Percentiles rank a stretch among this genome's conserved stretches.
phyloP scores from a whole-genome alignment of 2,329 filamentous ascomycete species.

The Blastomyces parvus region DNA sequence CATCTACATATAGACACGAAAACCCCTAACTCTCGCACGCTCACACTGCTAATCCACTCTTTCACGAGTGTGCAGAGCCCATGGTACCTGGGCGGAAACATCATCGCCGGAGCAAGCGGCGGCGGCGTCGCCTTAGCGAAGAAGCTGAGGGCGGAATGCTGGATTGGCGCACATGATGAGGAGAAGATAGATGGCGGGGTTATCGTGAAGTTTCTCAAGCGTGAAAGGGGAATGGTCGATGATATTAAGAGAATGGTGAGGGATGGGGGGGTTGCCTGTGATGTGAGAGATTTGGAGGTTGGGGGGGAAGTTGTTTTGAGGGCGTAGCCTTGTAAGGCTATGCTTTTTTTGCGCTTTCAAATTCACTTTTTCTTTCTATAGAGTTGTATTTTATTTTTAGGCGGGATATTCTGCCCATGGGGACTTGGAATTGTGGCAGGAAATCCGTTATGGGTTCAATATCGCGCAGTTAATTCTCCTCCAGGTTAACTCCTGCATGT shows the following conservation, averaged over 20 bases:
- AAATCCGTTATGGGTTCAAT: no score
- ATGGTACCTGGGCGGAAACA: constrained; percentile 45
- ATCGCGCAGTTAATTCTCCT: no score
- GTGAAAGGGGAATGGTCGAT: constrained; percentile 14
- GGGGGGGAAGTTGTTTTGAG: neutral
- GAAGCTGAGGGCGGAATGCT: neutral
- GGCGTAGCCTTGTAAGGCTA: neutral
- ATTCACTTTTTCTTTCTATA: no score
- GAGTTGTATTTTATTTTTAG: no score
- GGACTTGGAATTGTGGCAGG: no score
- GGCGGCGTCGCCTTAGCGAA: constrained; percentile 22
- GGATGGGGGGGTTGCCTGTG: neutral
- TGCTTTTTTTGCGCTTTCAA: no score
- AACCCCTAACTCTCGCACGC: constrained; percentile 45
- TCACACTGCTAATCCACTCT: constrained; percentile 45
- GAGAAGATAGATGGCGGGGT: neutral
- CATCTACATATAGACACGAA: constrained; percentile 25
- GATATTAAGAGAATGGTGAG: neutral
- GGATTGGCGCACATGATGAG: constrained; percentile 3
- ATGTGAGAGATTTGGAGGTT: constrained; percentile 1
- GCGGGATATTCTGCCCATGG: no score
- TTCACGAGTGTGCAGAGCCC: constrained; percentile 46
- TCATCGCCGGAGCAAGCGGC: constrained; percentile 41
- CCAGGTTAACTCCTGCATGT: no score
- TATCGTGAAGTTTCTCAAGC: neutral